Percentiles rank a stretch among this genome's conserved stretches.
Conservation (phyloP, 352 stramenopile genomes). For the Globisporangium uncinulatum region DNA sequence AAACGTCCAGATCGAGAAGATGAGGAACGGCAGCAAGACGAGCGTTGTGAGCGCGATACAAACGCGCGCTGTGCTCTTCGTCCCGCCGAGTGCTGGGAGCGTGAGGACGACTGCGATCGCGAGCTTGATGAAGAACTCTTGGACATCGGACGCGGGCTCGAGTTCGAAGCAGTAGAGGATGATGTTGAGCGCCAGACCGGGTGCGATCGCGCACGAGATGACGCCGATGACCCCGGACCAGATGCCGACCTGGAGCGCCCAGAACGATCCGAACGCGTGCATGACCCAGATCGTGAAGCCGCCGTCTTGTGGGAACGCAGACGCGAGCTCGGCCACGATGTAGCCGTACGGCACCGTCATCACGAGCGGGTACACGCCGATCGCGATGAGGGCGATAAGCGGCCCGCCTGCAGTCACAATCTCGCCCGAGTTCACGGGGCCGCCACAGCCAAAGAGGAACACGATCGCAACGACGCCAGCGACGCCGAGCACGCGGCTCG, state of each 20-base stretch:
- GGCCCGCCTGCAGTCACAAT: constrained; percentile 23
- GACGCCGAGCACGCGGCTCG: constrained; percentile 20
- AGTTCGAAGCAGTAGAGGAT: constrained; percentile 4
- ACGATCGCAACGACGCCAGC: constrained; percentile 21
- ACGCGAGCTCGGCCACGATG: constrained; percentile 89
- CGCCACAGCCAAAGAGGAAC: constrained; percentile 24
- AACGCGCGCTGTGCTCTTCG: constrained; percentile 12
- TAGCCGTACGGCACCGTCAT: constrained; percentile 86
- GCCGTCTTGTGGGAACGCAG: constrained; percentile 77
- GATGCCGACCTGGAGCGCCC: constrained; percentile 67
- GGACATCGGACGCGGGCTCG: neutral
- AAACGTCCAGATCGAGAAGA: constrained; percentile 20
- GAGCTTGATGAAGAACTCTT: constrained; percentile 15
- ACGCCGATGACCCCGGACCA: constrained; percentile 77
- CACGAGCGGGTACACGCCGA: constrained; percentile 78
- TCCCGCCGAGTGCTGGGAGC: constrained; percentile 17
- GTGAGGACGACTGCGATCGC: constrained; percentile 13
- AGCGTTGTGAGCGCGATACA: constrained; percentile 4
- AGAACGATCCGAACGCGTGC: constrained; percentile 84
- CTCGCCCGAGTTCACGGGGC: constrained; percentile 17
- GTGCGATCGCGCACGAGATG: constrained; percentile 37
- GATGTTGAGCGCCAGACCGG: constrained; percentile 31
- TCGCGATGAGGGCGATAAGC: constrained; percentile 68
- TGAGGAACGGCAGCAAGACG: constrained; percentile 12
- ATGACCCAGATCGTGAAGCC: constrained; percentile 87